Conservation (phyloP, 331 rosid species). For the Telfairia occidentalis region DNA sequence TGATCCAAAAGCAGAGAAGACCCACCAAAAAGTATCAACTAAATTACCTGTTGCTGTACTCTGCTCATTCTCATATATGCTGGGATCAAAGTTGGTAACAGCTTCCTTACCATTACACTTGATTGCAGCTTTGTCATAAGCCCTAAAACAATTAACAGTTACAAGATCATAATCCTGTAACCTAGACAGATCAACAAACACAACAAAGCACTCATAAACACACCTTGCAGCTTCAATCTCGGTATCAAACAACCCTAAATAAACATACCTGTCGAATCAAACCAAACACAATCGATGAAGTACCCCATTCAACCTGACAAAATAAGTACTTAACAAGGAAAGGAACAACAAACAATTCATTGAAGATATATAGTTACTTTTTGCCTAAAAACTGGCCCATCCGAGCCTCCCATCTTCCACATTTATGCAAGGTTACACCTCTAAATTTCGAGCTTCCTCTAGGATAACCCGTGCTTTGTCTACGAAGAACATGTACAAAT, state of each 20-base stretch:
- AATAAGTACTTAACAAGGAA: not conserved
- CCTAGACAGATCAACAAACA: not conserved
- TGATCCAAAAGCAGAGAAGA: not conserved
- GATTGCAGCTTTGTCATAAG: slow-evolving; percentile 94
- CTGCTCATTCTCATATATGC: slow-evolving; percentile 67
- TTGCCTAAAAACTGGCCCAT: slow-evolving; percentile 98
- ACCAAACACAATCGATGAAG: not conserved
- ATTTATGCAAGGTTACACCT: slow-evolving; percentile 95
- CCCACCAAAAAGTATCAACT: not conserved
- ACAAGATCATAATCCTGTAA: not conserved
- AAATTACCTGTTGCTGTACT: slow-evolving; percentile 41
- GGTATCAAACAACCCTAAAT: slow-evolving; percentile 82
- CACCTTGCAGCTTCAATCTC: slow-evolving; percentile 96
- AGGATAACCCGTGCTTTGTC: slow-evolving; percentile 96
- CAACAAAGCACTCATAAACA: not conserved
- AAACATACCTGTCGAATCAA: slow-evolving; percentile 52
- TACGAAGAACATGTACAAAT: slow-evolving; percentile 95
- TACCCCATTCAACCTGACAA: not conserved
- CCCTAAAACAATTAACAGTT: slow-evolving; percentile 31
- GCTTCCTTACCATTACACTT: slow-evolving; percentile 95
- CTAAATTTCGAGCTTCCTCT: slow-evolving; percentile 95
- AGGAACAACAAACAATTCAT: not conserved
- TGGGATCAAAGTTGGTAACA: slow-evolving; percentile 92
- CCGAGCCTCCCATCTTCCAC: slow-evolving; percentile 99
- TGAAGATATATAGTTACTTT: slow-evolving; percentile 36